phyloP scores from a whole-genome alignment of 208 protist species.

The Wallacemonas sp. region DNA sequence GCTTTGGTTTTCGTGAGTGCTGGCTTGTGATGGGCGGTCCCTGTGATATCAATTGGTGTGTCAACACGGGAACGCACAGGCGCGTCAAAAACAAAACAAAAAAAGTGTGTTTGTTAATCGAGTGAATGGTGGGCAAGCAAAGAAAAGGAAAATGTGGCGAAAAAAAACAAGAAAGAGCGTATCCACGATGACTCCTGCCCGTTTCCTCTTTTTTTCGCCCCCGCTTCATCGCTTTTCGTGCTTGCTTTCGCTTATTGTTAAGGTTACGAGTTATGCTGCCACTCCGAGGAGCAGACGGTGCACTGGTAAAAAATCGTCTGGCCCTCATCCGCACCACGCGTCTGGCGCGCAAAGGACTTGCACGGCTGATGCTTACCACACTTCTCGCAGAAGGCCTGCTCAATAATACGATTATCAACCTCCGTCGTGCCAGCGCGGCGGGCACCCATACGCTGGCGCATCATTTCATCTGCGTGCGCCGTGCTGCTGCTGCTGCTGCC shows the following conservation, averaged over 20 bases:
- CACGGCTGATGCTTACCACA: constrained; percentile 76
- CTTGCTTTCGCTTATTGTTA: constrained; percentile 26
- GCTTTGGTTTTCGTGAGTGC: too few relatives aligned
- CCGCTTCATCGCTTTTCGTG: neutral
- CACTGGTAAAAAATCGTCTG: constrained; percentile 93
- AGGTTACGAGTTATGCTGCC: constrained; percentile 94
- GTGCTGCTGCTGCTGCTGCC: neutral
- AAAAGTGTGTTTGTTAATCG: too few relatives aligned
- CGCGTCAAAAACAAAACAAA: too few relatives aligned
- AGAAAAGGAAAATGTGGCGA: too few relatives aligned
- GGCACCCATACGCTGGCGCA: neutral
- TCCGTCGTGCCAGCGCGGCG: constrained; percentile 43
- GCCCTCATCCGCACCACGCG: constrained; percentile 90
- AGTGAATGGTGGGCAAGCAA: too few relatives aligned
- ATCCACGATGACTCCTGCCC: too few relatives aligned
- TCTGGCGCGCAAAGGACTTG: constrained; percentile 85
- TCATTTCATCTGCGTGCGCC: neutral
- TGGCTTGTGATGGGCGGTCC: too few relatives aligned
- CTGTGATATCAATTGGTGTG: too few relatives aligned
- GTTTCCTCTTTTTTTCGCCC: neutral
- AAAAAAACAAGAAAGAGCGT: too few relatives aligned
- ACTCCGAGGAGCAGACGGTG: constrained; percentile 81
- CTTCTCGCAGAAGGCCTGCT: constrained; percentile 86
- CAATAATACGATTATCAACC: constrained; percentile 82
- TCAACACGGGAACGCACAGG: too few relatives aligned